A percentile compares a stretch with the other conserved stretches of the same genome.
Conservation (phyloP, 257 asterid species). For the Striga asiatica region DNA sequence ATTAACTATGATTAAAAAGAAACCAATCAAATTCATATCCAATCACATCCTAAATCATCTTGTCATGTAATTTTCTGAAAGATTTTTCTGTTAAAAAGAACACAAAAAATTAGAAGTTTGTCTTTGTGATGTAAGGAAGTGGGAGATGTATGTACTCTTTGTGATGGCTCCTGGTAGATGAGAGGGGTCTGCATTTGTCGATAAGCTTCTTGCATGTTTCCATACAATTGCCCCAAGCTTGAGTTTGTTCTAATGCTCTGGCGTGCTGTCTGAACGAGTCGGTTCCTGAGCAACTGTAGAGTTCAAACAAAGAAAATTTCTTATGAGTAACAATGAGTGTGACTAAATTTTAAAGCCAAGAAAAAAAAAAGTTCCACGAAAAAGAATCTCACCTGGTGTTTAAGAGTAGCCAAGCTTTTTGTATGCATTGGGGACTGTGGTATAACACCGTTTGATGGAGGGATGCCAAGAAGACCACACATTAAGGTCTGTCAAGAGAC, state of each 20-base stretch:
- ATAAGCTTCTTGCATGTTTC: slow-evolving; percentile 88
- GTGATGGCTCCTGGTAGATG: slow-evolving; percentile 55
- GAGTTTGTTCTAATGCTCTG: slow-evolving; percentile 55
- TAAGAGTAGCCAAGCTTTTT: slow-evolving; percentile 76
- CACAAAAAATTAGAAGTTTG: neutral
- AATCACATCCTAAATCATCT: too few species aligned
- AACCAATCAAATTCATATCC: too few species aligned
- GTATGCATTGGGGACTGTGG: slow-evolving; percentile 98
- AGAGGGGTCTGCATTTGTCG: slow-evolving; percentile 85
- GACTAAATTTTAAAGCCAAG: neutral
- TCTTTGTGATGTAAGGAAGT: too few species aligned
- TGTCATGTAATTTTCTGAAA: too few species aligned
- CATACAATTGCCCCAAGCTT: slow-evolving; percentile 68
- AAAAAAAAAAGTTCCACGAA: neutral
- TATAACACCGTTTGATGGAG: slow-evolving; percentile 85
- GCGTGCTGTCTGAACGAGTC: slow-evolving; percentile 58
- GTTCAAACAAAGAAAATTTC: slow-evolving; percentile 2
- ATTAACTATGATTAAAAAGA: too few species aligned
- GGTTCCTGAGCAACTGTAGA: slow-evolving; percentile 67
- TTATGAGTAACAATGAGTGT: neutral
- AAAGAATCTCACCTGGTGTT: slow-evolving; percentile 54
- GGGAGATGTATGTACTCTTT: slow-evolving; percentile 24
- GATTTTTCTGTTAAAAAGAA: neutral
- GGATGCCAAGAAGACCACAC: slow-evolving; percentile 86
- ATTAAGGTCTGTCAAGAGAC: slow-evolving; percentile 42